phyloP scores from a whole-genome alignment of 257 asterid species.

The Solanum chiquidenum region DNA sequence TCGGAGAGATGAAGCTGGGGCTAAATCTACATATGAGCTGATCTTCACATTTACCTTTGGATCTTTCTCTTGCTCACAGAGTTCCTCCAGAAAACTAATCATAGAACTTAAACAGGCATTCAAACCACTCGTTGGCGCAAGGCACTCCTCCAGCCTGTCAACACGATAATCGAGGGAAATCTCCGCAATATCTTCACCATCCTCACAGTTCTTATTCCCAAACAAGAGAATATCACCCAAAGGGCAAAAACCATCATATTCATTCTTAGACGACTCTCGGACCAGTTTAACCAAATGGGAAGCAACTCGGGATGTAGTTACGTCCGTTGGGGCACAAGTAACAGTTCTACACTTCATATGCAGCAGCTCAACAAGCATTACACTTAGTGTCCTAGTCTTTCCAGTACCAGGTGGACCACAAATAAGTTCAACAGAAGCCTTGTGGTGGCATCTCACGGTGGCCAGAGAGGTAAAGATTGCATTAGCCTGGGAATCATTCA shows the following conservation, averaged over 20 bases:
- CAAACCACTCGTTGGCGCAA: conserved; percentile 23
- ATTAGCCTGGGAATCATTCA: conserved; percentile 32
- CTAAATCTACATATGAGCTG: neutral
- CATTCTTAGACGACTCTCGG: neutral
- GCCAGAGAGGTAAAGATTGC: neutral
- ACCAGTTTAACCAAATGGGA: conserved; percentile 21
- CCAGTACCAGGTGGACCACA: conserved; percentile 22
- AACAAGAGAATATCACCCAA: conserved; percentile 34
- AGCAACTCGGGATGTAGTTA: conserved; percentile 20
- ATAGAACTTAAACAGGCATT: conserved; percentile 10
- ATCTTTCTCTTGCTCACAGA: neutral
- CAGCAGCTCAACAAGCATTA: conserved; percentile 3
- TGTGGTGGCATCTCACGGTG: neutral
- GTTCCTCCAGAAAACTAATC: conserved; percentile 26
- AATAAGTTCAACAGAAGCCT: conserved; percentile 3
- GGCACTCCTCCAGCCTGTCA: conserved; percentile 12
- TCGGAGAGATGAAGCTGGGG: neutral
- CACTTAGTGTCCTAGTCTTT: conserved; percentile 8
- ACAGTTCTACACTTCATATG: neutral
- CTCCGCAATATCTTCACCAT: conserved; percentile 14
- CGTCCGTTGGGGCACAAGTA: conserved; percentile 7
- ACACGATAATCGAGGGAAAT: conserved; percentile 30
- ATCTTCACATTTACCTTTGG: too few relatives aligned
- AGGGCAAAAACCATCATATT: conserved; percentile 1
- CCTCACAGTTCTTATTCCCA: conserved; percentile 25